Evolutionary conservation across 768 basidiomycete species (phyloP).

Genomic region (Paxillus ammoniavirescens): DNA sequence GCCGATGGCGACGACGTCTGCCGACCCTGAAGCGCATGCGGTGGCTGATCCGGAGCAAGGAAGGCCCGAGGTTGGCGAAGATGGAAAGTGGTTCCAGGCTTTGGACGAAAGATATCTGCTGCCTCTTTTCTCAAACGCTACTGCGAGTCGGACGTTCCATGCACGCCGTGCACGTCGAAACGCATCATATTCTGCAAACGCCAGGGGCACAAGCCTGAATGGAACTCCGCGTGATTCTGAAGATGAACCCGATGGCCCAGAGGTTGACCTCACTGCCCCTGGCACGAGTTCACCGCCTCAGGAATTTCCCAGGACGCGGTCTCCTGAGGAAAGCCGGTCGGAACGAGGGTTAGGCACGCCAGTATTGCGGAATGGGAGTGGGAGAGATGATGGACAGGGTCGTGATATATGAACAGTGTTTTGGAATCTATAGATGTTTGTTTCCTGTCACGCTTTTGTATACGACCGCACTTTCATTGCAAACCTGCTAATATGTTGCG

Average conservation of each 20-base stretch:
- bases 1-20: slow-evolving; percentile 62
- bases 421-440: not conserved
- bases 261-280: slow-evolving; percentile 42
- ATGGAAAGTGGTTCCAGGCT: slow-evolving; percentile 94
- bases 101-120: slow-evolving; percentile 93
- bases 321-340: slow-evolving; percentile 47
- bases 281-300: slow-evolving; percentile 5
- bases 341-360: slow-evolving; percentile 69
- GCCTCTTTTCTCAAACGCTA: slow-evolving; percentile 90
- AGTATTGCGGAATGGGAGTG: slow-evolving; percentile 49
- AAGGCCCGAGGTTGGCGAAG: slow-evolving; percentile 46
- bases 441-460: not conserved
- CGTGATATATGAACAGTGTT: not conserved
- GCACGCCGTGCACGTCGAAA: slow-evolving; percentile 65
- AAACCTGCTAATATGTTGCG: not conserved
- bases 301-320: slow-evolving; percentile 23
- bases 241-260: slow-evolving; percentile 40
- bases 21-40: slow-evolving; percentile 17
- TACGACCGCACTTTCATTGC: not conserved
- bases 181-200: slow-evolving; percentile 27
- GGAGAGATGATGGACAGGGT: slow-evolving; percentile 23
- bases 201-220: slow-evolving; percentile 19
- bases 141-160: slow-evolving; percentile 83
- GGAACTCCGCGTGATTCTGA: slow-evolving; percentile 39
- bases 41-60: slow-evolving; percentile 10